Base-by-base conservation (phyloP, 106 monocot species). In the Vanilla planifolia region DNA sequence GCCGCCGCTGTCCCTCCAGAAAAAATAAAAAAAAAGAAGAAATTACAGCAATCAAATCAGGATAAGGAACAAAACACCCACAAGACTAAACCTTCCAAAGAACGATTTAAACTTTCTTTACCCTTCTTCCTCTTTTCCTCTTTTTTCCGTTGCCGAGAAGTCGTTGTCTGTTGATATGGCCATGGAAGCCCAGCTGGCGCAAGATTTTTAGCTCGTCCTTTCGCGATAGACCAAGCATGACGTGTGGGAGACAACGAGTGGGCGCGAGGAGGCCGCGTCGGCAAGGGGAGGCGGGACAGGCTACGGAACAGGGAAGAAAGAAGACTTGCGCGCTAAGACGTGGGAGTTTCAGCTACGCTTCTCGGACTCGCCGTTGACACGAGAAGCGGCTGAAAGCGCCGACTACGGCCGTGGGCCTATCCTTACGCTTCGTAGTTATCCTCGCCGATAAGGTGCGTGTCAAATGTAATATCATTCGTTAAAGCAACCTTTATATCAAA, bases 1-100 rank as follows among this genome's bases (percentile, higher is more conserved):
- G 21, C 36, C 39, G 59, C 22, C 59, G 59, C 34, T 59, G 39
- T 37, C 37, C n/a, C n/a, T n/a, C n/a, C n/a, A n/a, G n/a, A n/a
- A n/a, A n/a, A n/a, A n/a, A n/a, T n/a, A n/a, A n/a, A n/a, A n/a
- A n/a, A n/a, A n/a, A n/a, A n/a, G n/a, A n/a, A n/a, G n/a, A n/a
- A n/a, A n/a, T n/a, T n/a, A n/a, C n/a, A n/a, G n/a, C n/a, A n/a
- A n/a, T n/a, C n/a, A n/a, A n/a, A n/a, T n/a, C n/a, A n/a, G n/a
- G n/a, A n/a, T n/a, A n/a, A n/a, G n/a, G n/a, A n/a, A n/a, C n/a
- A n/a, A n/a, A n/a, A n/a, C n/a, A n/a, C n/a, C n/a, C n/a, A n/a
- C n/a, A n/a, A n/a, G n/a, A n/a, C n/a, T n/a, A n/a, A n/a, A n/a
- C n/a, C n/a, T n/a, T n/a, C n/a, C n/a, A n/a, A n/a, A n/a, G 46